Evolutionary conservation across 495 filamentous ascomycete species (phyloP).

Genomic region (Xylaria flabelliformis): DNA sequence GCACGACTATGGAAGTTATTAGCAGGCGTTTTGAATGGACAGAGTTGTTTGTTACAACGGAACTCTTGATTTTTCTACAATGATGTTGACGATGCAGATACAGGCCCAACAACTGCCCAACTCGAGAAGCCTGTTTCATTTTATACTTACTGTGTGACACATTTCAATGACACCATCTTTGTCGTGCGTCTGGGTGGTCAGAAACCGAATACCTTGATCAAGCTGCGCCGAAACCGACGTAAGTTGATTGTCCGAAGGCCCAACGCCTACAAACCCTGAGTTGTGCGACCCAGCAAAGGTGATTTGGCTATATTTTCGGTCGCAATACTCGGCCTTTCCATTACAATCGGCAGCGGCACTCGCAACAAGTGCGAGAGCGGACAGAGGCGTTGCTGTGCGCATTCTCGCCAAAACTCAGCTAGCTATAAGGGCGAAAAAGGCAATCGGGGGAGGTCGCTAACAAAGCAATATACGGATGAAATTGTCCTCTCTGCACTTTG

Average conservation of each 20-base stretch:
- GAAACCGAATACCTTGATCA: conserved; percentile 79
- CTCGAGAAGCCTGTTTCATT: neutral
- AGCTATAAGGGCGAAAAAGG: neutral
- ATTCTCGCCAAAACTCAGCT: conserved; percentile 23
- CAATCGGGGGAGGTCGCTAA: neutral
- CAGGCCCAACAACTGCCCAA: neutral
- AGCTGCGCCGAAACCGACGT: conserved; percentile 71
- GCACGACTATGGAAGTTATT: conserved; percentile 53
- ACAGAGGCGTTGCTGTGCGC: conserved; percentile 27
- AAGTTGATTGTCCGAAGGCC: conserved; percentile 72
- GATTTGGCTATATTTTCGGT: conserved; percentile 75
- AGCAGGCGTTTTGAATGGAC: neutral
- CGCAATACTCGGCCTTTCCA: conserved; percentile 73
- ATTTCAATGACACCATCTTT: conserved; percentile 53
- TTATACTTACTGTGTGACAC: conserved; percentile 60
- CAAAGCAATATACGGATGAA: conserved; percentile 19
- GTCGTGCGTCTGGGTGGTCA: conserved; percentile 78
- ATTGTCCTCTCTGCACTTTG: neutral
- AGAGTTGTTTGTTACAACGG: neutral
- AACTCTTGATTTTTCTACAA: neutral
- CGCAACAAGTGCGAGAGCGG: conserved; percentile 32
- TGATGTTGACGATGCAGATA: neutral
- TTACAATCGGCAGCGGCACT: conserved; percentile 65
- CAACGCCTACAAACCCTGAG: conserved; percentile 71
- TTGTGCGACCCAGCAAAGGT: conserved; percentile 81